A percentile compares a stretch with the other conserved stretches of the same genome.
Conservation (phyloP, 805 yeast species). For the Monosporozyma aerobia region DNA sequence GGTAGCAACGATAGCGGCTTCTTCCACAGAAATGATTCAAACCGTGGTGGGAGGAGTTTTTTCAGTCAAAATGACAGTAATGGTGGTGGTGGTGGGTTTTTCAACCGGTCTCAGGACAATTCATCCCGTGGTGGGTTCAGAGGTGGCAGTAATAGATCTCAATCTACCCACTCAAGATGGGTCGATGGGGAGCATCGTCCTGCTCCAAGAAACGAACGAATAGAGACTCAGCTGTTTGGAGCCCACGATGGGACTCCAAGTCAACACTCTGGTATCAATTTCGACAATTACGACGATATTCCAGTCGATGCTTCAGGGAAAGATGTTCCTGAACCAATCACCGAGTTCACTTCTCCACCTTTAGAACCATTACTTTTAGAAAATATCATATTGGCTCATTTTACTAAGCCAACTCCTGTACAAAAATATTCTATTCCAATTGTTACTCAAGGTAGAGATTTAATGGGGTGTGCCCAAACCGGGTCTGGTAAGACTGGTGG, state of each 20-base stretch:
- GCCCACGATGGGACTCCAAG: slow-evolving; percentile 43
- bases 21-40: neutral
- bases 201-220: slow-evolving; percentile 54
- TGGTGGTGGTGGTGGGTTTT: slow-evolving; percentile 2
- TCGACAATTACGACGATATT: slow-evolving; percentile 94
- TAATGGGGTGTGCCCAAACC: slow-evolving; percentile 95
- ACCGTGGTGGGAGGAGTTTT: neutral
- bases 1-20: slow-evolving; percentile 30
- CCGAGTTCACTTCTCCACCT: slow-evolving; percentile 80
- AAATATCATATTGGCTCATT: slow-evolving; percentile 78
- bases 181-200: slow-evolving; percentile 82
- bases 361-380: slow-evolving; percentile 75
- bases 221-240: slow-evolving; percentile 80
- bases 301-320: slow-evolving; percentile 97
- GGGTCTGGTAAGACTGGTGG: slow-evolving; percentile 99
- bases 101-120: neutral
- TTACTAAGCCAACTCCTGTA: slow-evolving; percentile 90
- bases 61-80: neutral
- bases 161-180: slow-evolving; percentile 34
- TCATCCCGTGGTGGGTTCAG: neutral
- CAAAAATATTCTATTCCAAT: slow-evolving; percentile 89
- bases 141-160: slow-evolving; percentile 36
- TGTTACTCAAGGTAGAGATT: slow-evolving; percentile 76
- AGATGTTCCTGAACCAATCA: slow-evolving; percentile 84
- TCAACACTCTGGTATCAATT: slow-evolving; percentile 92